A percentile compares a stretch with the other conserved stretches of the same genome.
Conservation (phyloP, 2,329 filamentous ascomycete genomes). For the Chaetomiaceae sp. region DNA sequence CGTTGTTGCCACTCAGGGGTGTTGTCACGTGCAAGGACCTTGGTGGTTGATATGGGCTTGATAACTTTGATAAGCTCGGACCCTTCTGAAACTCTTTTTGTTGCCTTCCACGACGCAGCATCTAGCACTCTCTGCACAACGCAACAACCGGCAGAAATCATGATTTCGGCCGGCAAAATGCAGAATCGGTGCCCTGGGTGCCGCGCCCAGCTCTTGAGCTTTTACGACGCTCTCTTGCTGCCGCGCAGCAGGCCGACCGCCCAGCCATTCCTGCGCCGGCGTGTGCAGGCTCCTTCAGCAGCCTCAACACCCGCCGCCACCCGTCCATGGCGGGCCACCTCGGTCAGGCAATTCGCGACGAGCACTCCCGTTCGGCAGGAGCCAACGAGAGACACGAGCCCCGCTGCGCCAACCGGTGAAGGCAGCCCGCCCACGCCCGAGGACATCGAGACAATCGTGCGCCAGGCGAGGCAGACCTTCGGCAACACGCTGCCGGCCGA, state of each 20-base stretch:
- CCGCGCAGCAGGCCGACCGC: constrained; percentile 19
- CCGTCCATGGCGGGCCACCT: constrained; percentile 11
- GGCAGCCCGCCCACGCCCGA: constrained; percentile 7
- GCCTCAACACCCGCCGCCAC: constrained; percentile 3
- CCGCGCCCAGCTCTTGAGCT: constrained; percentile 34
- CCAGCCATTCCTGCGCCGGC: constrained; percentile 17
- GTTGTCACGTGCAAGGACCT: constrained; percentile 13
- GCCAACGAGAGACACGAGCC: not conserved
- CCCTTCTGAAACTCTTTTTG: constrained; percentile 12
- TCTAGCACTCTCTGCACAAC: not conserved
- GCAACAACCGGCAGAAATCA: constrained; percentile 22
- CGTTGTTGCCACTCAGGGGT: not conserved
- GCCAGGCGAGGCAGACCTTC: constrained; percentile 68
- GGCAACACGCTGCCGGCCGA: constrained; percentile 71
- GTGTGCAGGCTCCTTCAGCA: constrained; percentile 1
- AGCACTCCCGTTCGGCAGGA: constrained; percentile 18
- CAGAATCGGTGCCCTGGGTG: constrained; percentile 37
- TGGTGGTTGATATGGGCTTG: not conserved
- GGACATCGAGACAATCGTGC: constrained; percentile 60
- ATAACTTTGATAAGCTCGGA: constrained; percentile 10
- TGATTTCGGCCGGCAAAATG: constrained; percentile 38
- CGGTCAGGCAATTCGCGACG: constrained; percentile 24
- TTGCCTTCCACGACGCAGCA: constrained; percentile 1
- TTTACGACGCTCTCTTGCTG: constrained; percentile 36
- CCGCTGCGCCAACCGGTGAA: not conserved